Percentiles rank a stretch among this genome's conserved stretches.
Evolutionary conservation across 2,329 filamentous ascomycete species (phyloP).

Genomic region (Colletotrichum incanum): DNA sequence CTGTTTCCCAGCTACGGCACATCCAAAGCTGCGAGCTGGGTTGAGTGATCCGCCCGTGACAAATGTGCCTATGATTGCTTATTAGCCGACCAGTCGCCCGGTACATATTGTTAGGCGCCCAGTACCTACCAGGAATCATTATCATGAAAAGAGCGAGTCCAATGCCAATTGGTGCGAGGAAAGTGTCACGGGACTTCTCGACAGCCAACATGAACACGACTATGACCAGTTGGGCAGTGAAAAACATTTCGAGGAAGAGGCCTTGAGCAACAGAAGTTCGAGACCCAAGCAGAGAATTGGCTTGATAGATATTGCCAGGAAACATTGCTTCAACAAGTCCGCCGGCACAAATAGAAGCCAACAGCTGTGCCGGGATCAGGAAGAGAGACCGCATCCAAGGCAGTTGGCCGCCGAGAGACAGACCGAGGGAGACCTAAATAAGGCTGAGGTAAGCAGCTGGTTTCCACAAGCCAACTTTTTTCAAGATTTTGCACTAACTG

Average conservation of each 20-base stretch:
- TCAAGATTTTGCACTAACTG: conserved; percentile 47
- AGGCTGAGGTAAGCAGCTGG: not conserved
- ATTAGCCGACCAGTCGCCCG: not conserved
- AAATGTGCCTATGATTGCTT: conserved; percentile 51
- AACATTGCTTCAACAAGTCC: conserved; percentile 70
- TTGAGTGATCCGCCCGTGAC: conserved; percentile 61
- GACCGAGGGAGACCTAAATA: conserved; percentile 63
- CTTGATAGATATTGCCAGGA: conserved; percentile 62
- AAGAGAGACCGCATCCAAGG: conserved; percentile 61
- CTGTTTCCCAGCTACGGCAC: conserved; percentile 54
- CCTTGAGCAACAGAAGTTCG: conserved; percentile 65
- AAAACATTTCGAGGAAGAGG: conserved; percentile 74
- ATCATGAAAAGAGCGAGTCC: conserved; percentile 75
- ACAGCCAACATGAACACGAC: conserved; percentile 76
- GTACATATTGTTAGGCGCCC: conserved; percentile 43
- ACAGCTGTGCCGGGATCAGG: conserved; percentile 66
- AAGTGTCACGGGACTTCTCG: conserved; percentile 78
- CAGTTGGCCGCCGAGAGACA: conserved; percentile 66
- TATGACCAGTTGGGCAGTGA: conserved; percentile 72
- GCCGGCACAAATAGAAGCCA: conserved; percentile 69
- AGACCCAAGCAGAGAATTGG: conserved; percentile 63
- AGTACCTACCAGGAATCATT: conserved; percentile 53
- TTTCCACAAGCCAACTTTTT: not conserved
- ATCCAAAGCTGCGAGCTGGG: conserved; percentile 61
- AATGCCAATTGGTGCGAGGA: conserved; percentile 77